Evolutionary conservation across 1,139 yeast species (phyloP).

Genomic region (Debaryomyces psychrophilus): DNA sequence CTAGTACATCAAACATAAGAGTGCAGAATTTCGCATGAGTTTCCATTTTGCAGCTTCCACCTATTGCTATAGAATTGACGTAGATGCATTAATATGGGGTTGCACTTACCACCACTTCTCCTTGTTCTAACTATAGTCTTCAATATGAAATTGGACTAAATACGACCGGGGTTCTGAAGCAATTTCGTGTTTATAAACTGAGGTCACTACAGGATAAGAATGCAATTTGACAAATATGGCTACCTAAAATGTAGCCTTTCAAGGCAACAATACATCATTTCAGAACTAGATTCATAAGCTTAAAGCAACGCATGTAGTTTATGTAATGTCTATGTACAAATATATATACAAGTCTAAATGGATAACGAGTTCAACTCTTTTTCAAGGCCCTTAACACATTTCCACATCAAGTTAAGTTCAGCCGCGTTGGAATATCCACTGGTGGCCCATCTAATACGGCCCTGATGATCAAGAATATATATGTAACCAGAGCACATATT

Average conservation of each 20-base stretch:
- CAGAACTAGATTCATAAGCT: too few species aligned
- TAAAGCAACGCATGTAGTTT: neutral
- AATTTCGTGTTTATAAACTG: too few species aligned
- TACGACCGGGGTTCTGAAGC: too few species aligned
- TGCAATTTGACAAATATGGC: too few species aligned
- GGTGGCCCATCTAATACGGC: conserved; percentile 88
- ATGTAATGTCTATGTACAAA: conserved; percentile 5
- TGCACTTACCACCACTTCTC: neutral
- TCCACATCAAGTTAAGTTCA: conserved; percentile 69
- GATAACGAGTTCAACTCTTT: conserved; percentile 26
- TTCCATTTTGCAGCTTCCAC: neutral
- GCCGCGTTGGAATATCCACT: conserved; percentile 74
- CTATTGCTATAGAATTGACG: neutral
- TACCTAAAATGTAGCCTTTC: too few species aligned
- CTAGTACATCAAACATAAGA: neutral
- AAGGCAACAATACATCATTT: too few species aligned
- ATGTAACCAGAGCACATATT: conserved; percentile 85
- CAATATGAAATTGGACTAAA: too few species aligned
- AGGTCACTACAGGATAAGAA: too few species aligned
- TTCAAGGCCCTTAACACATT: conserved; percentile 58
- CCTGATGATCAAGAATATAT: conserved; percentile 71
- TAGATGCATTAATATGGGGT: neutral
- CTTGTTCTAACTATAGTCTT: neutral
- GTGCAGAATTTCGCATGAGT: neutral
- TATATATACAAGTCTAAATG: conserved; percentile 6